phyloP scores from a whole-genome alignment of 2,329 filamentous ascomycete species.

The Colletotrichum destructivum region DNA sequence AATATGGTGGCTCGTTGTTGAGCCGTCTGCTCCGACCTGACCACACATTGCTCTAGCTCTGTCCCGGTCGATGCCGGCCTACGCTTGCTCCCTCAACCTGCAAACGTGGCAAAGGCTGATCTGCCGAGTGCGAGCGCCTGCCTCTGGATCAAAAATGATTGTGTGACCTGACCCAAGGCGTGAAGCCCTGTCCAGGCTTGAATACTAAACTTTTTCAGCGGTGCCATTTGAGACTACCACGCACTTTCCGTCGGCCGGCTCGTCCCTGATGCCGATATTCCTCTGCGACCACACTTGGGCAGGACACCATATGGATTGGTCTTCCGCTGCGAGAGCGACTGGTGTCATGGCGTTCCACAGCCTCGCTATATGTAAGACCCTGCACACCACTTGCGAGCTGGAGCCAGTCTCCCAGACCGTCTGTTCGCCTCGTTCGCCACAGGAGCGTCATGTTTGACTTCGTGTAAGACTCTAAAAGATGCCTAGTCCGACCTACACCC shows the following conservation, averaged over 20 bases:
- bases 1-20: not conserved
- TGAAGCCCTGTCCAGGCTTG: not conserved
- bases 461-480: not conserved
- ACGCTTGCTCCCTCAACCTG: not conserved
- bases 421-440: not conserved
- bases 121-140: not conserved
- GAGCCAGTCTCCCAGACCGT: not conserved
- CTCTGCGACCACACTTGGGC: not conserved
- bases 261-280: conserved; percentile 1
- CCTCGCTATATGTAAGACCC: not conserved
- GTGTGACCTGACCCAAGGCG: conserved; percentile 9
- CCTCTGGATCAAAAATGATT: not conserved
- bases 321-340: not conserved
- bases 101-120: conserved; percentile 9
- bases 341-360: not conserved
- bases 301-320: not conserved
- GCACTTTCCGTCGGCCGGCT: not conserved
- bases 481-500: not conserved
- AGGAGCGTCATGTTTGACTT: not conserved
- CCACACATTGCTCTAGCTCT: not conserved
- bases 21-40: conserved; percentile 1
- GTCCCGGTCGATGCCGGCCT: not conserved
- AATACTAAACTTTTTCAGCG: not conserved
- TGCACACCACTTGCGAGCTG: not conserved
- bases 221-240: not conserved